These are phyloP conservation scores for Lachnellula hyalina DNA, from an alignment of 2,329 filamentous ascomycete species.

Conservation along the genomic window DNA sequence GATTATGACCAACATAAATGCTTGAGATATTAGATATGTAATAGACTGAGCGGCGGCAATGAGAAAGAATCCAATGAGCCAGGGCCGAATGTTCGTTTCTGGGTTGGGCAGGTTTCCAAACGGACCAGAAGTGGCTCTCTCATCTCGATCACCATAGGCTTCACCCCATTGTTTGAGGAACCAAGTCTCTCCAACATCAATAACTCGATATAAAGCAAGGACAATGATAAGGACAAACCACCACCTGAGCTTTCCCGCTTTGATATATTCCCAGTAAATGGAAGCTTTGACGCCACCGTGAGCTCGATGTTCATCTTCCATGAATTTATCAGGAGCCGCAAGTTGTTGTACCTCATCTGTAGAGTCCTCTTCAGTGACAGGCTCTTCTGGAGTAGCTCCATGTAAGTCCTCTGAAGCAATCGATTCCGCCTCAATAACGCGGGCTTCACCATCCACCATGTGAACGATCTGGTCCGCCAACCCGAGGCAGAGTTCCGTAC, in stretches of 20 bases:
- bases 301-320: conserved; percentile 70
- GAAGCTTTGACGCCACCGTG: conserved; percentile 69
- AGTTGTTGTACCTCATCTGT: conserved; percentile 30
- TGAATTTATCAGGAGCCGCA: conserved; percentile 64
- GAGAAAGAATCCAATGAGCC: conserved; percentile 66
- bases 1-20: conserved; percentile 69
- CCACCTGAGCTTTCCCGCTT: conserved; percentile 68
- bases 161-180: conserved; percentile 87
- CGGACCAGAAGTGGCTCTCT: conserved; percentile 25
- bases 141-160: conserved; percentile 48
- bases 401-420: conserved; percentile 23
- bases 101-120: conserved; percentile 60
- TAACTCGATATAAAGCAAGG: conserved; percentile 57
- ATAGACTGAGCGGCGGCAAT: conserved; percentile 59
- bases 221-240: conserved; percentile 63
- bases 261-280: conserved; percentile 83
- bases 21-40: conserved; percentile 55
- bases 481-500: conserved; percentile 64
- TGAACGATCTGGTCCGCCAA: conserved; percentile 71
- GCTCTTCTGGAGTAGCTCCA: conserved; percentile 17
- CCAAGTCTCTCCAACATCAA: conserved; percentile 65
- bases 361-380: conserved; percentile 20
- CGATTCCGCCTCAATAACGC: conserved; percentile 21
- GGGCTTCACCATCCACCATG: conserved; percentile 53
- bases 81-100: conserved; percentile 60